Evolutionary conservation across 176 grass and related monocot species (phyloP).

Genomic region (Aegilops umbellulata): DNA sequence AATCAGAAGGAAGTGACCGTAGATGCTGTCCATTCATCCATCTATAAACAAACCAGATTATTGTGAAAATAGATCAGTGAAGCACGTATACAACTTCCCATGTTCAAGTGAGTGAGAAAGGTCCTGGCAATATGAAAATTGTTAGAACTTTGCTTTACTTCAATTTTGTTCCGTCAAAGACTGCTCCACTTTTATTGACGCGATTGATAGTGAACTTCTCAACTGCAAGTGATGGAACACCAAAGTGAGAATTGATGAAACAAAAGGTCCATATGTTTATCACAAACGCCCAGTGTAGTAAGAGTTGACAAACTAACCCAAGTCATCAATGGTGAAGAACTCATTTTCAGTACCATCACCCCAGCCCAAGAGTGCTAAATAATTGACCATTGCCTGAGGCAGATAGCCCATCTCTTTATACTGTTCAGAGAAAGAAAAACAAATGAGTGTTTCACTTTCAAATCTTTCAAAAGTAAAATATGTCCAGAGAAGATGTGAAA

Average conservation of each 20-base stretch:
- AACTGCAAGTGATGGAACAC: slow-evolving; percentile 41
- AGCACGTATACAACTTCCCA: neutral
- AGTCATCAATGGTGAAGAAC: slow-evolving; percentile 83
- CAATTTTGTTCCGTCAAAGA: slow-evolving; percentile 87
- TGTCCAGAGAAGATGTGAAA: neutral
- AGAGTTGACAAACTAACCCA: slow-evolving; percentile 50
- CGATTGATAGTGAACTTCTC: slow-evolving; percentile 89
- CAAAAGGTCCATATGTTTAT: neutral
- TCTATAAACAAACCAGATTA: slow-evolving; percentile 39
- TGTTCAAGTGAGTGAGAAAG: slow-evolving; percentile 9
- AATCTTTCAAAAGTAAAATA: neutral
- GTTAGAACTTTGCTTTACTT: slow-evolving; percentile 50
- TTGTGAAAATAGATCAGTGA: neutral
- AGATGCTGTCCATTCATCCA: slow-evolving; percentile 99
- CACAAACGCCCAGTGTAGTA: neutral
- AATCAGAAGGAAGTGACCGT: slow-evolving; percentile 67
- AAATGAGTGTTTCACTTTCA: neutral
- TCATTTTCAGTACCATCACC: slow-evolving; percentile 99
- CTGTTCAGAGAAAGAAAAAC: slow-evolving; percentile 47
- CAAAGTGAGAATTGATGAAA: neutral
- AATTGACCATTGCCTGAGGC: slow-evolving; percentile 96
- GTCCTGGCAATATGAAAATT: neutral
- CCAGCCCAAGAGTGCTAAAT: slow-evolving; percentile 90
- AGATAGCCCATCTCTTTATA: slow-evolving; percentile 99
- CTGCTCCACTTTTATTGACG: slow-evolving; percentile 98